Evolutionary conservation across 495 filamentous ascomycete species (phyloP).

Genomic region (Lepraria neglecta): DNA sequence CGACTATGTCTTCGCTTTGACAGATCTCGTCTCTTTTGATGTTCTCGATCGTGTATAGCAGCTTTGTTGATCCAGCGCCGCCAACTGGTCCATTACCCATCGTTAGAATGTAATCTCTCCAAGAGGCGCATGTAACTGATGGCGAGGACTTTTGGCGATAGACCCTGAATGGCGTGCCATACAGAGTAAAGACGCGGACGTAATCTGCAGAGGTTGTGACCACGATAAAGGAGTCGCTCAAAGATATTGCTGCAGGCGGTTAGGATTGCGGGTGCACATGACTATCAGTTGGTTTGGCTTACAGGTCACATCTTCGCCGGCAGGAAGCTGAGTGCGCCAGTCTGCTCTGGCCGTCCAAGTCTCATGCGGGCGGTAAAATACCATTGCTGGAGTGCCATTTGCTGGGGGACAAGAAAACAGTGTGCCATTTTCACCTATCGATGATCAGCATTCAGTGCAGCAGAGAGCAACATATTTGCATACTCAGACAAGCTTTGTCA

Average conservation of each 20-base stretch:
- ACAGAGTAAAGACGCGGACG: conserved; percentile 86
- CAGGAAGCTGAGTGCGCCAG: conserved; percentile 80
- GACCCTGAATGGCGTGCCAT: conserved; percentile 79
- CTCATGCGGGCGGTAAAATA: conserved; percentile 97
- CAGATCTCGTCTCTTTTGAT: conserved; percentile 87
- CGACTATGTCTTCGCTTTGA: conserved; percentile 86
- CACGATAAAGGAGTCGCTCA: conserved; percentile 84
- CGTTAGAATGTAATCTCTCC: conserved; percentile 88
- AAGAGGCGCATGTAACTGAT: conserved; percentile 85
- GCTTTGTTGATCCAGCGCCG: conserved; percentile 62
- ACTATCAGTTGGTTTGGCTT: conserved; percentile 14
- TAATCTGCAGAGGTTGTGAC: conserved; percentile 80
- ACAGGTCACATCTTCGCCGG: conserved; percentile 68
- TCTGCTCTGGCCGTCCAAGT: conserved; percentile 88
- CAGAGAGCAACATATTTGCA: conserved; percentile 23
- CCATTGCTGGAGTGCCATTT: conserved; percentile 61
- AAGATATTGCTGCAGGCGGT: conserved; percentile 60
- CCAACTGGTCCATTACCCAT: conserved; percentile 85
- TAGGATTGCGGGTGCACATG: background rate
- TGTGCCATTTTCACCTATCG: conserved; percentile 68
- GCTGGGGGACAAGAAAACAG: conserved; percentile 78
- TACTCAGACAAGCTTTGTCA: conserved; percentile 85
- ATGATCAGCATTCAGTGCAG: conserved; percentile 33
- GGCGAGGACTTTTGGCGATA: conserved; percentile 86
- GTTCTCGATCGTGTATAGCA: conserved; percentile 87